Conservation (phyloP, 345 rosid species). For the Brassica juncea region DNA sequence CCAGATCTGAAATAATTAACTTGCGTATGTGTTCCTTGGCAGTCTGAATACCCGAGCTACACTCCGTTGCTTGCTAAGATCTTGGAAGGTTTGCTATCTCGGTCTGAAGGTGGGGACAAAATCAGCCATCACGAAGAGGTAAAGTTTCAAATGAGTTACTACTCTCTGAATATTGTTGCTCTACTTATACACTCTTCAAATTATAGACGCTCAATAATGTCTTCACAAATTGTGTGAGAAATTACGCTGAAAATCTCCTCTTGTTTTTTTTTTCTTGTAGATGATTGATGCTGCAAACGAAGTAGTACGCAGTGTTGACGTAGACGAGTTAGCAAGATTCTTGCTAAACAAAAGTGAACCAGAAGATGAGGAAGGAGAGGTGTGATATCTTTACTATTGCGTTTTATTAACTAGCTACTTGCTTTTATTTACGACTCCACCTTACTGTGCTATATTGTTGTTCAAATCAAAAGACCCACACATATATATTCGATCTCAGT, state of each 20-base stretch:
- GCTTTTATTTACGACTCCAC: background rate
- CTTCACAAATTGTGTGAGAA: background rate
- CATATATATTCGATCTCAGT: constrained; percentile 15
- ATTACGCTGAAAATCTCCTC: constrained; percentile 21
- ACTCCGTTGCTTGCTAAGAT: constrained; percentile 85
- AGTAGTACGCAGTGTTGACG: constrained; percentile 71
- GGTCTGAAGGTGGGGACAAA: constrained; percentile 62
- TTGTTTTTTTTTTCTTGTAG: constrained; percentile 41
- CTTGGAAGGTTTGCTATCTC: constrained; percentile 76
- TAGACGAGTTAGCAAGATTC: constrained; percentile 72
- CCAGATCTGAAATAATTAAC: constrained; percentile 32
- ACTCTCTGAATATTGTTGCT: background rate
- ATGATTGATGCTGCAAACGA: constrained; percentile 77
- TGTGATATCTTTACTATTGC: constrained; percentile 28
- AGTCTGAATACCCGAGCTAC: constrained; percentile 80
- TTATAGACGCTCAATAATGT: background rate
- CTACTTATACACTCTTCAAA: constrained; percentile 5
- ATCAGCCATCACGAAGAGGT: constrained; percentile 66
- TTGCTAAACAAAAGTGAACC: constrained; percentile 74
- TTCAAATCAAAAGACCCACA: background rate
- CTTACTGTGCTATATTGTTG: background rate
- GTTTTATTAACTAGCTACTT: constrained; percentile 1
- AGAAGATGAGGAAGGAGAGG: constrained; percentile 94
- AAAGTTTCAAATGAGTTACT: constrained; percentile 27
- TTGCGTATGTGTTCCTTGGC: constrained; percentile 40